A percentile compares a stretch with the other conserved stretches of the same genome.
These are phyloP conservation scores for Heracleum sosnowskyi DNA, from an alignment of 129 eudicot genomes.

Conservation along the genomic window DNA sequence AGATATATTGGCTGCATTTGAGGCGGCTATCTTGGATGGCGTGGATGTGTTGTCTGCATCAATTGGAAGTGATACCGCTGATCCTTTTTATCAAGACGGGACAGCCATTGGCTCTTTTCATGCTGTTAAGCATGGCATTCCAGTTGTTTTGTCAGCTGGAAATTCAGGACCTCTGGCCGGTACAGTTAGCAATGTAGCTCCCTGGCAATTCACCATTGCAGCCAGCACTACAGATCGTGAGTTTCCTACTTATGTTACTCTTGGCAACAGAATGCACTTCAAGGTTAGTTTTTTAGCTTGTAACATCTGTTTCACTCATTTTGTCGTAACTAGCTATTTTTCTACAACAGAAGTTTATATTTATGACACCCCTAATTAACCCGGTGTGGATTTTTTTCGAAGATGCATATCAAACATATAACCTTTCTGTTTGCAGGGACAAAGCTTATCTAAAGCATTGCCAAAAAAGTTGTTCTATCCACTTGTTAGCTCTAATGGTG, in stretches of 20 bases:
- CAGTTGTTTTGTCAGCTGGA: slow-evolving; percentile 84
- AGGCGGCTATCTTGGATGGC: slow-evolving; percentile 80
- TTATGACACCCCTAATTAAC: not conserved
- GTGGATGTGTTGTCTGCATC: slow-evolving; percentile 92
- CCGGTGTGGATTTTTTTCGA: not conserved
- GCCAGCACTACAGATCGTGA: slow-evolving; percentile 91
- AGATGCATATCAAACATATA: not conserved
- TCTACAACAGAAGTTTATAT: not conserved
- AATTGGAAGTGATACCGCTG: slow-evolving; percentile 59
- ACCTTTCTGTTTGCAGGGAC: slow-evolving; percentile 44
- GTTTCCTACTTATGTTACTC: slow-evolving; percentile 51
- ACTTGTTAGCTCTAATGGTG: slow-evolving; percentile 39
- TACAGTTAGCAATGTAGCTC: slow-evolving; percentile 65
- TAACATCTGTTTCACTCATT: not conserved
- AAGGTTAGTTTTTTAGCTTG: slow-evolving; percentile 32
- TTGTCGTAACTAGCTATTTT: not conserved
- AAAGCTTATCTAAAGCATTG: slow-evolving; percentile 66
- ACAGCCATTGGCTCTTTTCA: slow-evolving; percentile 83
- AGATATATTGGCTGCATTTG: slow-evolving; percentile 85
- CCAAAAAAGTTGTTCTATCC: slow-evolving; percentile 41
- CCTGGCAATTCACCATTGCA: slow-evolving; percentile 90
- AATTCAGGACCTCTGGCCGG: slow-evolving; percentile 66
- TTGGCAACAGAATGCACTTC: slow-evolving; percentile 46
- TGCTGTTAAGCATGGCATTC: slow-evolving; percentile 71
- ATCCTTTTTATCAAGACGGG: slow-evolving; percentile 48